Conservation (phyloP, 495 filamentous ascomycete genomes). For the Penicillium mononematosum region DNA sequence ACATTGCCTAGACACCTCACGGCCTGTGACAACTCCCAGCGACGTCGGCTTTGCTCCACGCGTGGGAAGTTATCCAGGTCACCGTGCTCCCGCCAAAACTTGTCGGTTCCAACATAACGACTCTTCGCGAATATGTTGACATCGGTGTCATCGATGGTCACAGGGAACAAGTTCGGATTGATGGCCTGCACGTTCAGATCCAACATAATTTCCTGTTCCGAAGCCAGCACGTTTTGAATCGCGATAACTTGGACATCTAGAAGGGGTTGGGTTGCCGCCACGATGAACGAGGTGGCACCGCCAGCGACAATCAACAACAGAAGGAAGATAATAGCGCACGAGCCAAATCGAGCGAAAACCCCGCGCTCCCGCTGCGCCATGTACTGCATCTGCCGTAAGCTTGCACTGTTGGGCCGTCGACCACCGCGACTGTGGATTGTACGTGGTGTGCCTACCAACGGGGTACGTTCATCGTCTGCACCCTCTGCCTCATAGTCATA, state of each 20-base stretch:
- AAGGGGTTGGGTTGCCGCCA: conserved; percentile 87
- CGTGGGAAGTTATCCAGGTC: conserved; percentile 35
- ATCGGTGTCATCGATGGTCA: conserved; percentile 80
- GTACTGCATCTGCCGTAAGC: conserved; percentile 71
- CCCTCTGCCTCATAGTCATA: conserved; percentile 73
- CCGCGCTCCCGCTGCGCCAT: conserved; percentile 65
- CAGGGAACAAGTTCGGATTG: conserved; percentile 87
- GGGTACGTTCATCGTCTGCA: conserved; percentile 88
- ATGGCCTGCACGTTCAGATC: conserved; percentile 83
- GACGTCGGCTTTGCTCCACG: conserved; percentile 36
- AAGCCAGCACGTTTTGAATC: conserved; percentile 86
- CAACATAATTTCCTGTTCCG: conserved; percentile 93
- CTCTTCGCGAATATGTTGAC: conserved; percentile 93
- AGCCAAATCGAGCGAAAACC: conserved; percentile 69
- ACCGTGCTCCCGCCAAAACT: conserved; percentile 66
- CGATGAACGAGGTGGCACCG: conserved; percentile 79
- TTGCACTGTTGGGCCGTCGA: conserved; percentile 56
- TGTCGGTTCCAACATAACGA: conserved; percentile 74
- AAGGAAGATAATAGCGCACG: conserved; percentile 71
- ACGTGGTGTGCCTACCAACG: conserved; percentile 69
- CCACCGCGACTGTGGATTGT: conserved; percentile 59
- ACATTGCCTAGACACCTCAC: conserved; percentile 29
- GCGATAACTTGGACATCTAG: conserved; percentile 69
- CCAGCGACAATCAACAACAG: conserved; percentile 75
- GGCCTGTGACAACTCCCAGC: conserved; percentile 34